Percentiles rank a stretch among this genome's conserved stretches.
phyloP scores from a whole-genome alignment of 2,329 filamentous ascomycete genomes.

The Colletotrichum cuscutae region DNA sequence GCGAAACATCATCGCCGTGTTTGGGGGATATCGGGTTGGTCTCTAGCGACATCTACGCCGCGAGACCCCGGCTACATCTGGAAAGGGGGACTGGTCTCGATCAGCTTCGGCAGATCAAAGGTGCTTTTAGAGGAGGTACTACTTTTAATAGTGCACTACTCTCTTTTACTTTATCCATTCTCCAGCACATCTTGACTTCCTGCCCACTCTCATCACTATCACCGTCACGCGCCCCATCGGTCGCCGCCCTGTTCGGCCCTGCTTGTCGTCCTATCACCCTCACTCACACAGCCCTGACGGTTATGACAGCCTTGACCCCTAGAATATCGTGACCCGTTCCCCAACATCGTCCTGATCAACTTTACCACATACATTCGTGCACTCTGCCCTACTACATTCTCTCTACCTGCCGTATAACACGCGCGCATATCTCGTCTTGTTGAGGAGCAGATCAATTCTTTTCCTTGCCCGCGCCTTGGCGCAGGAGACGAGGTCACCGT shows the following conservation, averaged over 20 bases:
- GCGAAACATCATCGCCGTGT: slow-evolving; percentile 29
- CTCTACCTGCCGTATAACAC: neutral
- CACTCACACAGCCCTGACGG: slow-evolving; percentile 27
- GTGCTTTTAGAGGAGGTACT: slow-evolving; percentile 36
- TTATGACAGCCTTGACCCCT: slow-evolving; percentile 13
- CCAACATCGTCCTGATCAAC: slow-evolving; percentile 8
- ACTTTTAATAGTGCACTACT: slow-evolving; percentile 37
- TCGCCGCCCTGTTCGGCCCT: slow-evolving; percentile 3
- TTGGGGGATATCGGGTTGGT: slow-evolving; percentile 29
- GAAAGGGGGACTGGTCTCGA: slow-evolving; percentile 29
- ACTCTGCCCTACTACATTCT: slow-evolving; percentile 1
- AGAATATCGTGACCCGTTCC: slow-evolving; percentile 17
- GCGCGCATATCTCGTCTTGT: neutral
- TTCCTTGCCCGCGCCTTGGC: neutral
- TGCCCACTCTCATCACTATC: slow-evolving; percentile 26
- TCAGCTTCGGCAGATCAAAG: slow-evolving; percentile 32
- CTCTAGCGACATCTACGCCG: slow-evolving; percentile 18
- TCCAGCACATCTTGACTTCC: slow-evolving; percentile 31
- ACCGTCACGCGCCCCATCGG: slow-evolving; percentile 25
- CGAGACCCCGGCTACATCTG: slow-evolving; percentile 23
- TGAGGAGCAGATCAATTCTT: neutral
- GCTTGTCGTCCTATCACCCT: slow-evolving; percentile 10
- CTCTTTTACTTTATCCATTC: slow-evolving; percentile 34
- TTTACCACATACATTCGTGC: neutral
- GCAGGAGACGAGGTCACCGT: neutral